Evolutionary conservation across 2,329 filamentous ascomycete species (phyloP).

Genomic region (Hyphodiscus sp.): DNA sequence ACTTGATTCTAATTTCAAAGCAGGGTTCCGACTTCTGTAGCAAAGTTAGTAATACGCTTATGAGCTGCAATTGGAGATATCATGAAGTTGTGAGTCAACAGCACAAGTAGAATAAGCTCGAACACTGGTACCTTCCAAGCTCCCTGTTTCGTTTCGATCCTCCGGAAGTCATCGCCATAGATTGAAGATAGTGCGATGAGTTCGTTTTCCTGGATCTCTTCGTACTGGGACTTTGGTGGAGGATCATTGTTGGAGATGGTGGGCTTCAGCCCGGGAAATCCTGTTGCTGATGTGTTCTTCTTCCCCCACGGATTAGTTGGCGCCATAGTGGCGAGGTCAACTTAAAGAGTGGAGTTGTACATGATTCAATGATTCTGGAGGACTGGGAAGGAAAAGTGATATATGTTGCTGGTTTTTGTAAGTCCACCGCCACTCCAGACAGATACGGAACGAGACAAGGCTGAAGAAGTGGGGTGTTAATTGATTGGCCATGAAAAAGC

Average conservation of each 20-base stretch:
- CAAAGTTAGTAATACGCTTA: not conserved
- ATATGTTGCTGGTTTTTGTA: conserved; percentile 4
- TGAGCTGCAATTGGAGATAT: not conserved
- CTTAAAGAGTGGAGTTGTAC: conserved; percentile 4
- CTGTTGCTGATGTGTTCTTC: conserved; percentile 28
- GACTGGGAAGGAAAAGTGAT: conserved; percentile 23
- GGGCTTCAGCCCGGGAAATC: conserved; percentile 21
- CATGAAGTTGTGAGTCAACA: not conserved
- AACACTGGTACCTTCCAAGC: conserved; percentile 71
- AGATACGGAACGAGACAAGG: not conserved
- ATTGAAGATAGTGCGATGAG: conserved; percentile 80
- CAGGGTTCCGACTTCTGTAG: conserved; percentile 71
- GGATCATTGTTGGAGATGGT: conserved; percentile 22
- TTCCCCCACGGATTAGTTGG: conserved; percentile 30
- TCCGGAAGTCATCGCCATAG: conserved; percentile 81
- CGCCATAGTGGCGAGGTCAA: conserved; percentile 24
- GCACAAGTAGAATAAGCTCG: not conserved
- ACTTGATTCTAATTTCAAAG: conserved; percentile 74
- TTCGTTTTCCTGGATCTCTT: conserved; percentile 82
- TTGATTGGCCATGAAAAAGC: not conserved
- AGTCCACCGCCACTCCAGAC: not conserved
- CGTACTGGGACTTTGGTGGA: conserved; percentile 57
- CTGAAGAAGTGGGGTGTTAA: not conserved
- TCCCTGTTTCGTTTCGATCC: conserved; percentile 59
- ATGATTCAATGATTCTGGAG: conserved; percentile 2